Evolutionary conservation across 2,329 filamentous ascomycete species (phyloP).

Genomic region (Mycosphaerella sp.): DNA sequence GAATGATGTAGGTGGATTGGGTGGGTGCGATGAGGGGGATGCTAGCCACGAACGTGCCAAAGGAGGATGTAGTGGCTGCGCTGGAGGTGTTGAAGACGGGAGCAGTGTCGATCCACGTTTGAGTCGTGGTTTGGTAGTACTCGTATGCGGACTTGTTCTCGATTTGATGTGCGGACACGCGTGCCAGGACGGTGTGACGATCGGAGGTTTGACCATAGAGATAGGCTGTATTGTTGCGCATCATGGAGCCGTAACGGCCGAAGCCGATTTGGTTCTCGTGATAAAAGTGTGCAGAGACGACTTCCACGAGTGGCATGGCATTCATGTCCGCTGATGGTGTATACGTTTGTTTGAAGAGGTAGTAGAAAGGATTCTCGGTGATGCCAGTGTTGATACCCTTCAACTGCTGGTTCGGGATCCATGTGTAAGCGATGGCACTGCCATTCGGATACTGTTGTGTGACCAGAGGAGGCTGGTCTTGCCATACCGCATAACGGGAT

Average conservation of each 20-base stretch:
- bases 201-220: constrained; percentile 22
- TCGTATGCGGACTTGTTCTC: constrained; percentile 22
- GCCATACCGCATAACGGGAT: constrained; percentile 24
- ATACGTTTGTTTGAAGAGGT: constrained; percentile 21
- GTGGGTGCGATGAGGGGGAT: neutral
- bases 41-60: neutral
- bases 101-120: constrained; percentile 17
- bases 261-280: constrained; percentile 17
- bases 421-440: constrained; percentile 21
- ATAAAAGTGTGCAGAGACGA: constrained; percentile 21
- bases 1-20: constrained; percentile 14
- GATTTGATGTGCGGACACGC: constrained; percentile 15
- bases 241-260: constrained; percentile 22
- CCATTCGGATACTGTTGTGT: constrained; percentile 6
- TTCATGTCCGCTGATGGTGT: constrained; percentile 6
- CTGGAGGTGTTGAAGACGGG: constrained; percentile 16
- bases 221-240: constrained; percentile 18
- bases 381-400: constrained; percentile 13
- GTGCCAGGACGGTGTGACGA: constrained; percentile 18
- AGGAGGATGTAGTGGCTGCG: neutral
- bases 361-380: constrained; percentile 12
- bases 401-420: constrained; percentile 20
- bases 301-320: constrained; percentile 16
- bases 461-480: constrained; percentile 21
- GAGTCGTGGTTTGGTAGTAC: constrained; percentile 17